Base-by-base conservation (phyloP, 164 flowering plant species). In the Vitis labrusca region DNA sequence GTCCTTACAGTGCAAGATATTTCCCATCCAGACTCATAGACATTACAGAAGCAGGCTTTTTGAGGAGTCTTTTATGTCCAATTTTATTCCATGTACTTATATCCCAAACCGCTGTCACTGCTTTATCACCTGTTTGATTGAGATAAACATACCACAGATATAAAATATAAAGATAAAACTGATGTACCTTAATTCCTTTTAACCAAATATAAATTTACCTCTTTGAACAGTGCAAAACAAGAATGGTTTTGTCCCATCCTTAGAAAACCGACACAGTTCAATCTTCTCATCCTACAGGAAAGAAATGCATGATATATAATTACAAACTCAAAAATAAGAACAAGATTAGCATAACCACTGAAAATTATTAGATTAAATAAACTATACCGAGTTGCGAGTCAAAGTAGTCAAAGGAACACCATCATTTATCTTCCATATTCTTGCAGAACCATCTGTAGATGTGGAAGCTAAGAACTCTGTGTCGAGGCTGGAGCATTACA, bases 211-310 rank as follows among this genome's bases (percentile, higher is more conserved):
- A 11, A 29, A 9, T 44, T 59, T 62, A 96, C 99, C 99, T 83
- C 79, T 85, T 62, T 86, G 92, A 61, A 87, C 85, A 65, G 91
- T 82, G 73, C 94, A 85, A 82, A 93, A 96, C 63, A 96, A 73
- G 75, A 96, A 96, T n/a, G 98, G 99, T 68, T 88, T 93, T 61
- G 95, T 93, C 61, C 98, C 98, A 83, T 96, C 99, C 83, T 81
- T 90, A 0, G 99, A 96, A 79, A 96, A 96, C 3, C 97, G 90
- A 75, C 99, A 96, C 62, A 86, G 80, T 65, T 90, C 97, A 73
- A 93, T 80, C 73, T 85, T 89, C 76, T 96, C 99, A 76, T 89
- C 97, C 99, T 95, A 82, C 37, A 77, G 16, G 19, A 29, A 71
- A 67, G 50, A 54, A 54, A 50, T 10, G 48, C 8, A 71, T 29